Evolutionary conservation across 1,284 basidiomycete genomes (phyloP).

Genomic region (Chalciporus sp.): DNA sequence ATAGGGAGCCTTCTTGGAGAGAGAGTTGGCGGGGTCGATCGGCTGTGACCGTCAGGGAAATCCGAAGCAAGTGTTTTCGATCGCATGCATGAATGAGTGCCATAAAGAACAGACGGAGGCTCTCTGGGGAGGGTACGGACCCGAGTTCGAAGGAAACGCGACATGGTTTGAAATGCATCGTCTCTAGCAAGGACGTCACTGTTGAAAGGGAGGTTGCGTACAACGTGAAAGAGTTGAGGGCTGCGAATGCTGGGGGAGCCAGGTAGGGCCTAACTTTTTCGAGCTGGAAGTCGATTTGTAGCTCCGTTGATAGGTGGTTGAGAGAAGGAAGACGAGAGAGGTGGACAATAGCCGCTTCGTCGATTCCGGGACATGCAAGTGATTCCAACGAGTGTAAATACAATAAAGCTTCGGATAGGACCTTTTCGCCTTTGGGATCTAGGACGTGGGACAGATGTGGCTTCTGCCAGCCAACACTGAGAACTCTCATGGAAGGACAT

Average conservation of each 20-base stretch:
- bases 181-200: slow-evolving; percentile 25
- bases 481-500: slow-evolving; percentile 22
- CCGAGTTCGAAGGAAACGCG: slow-evolving; percentile 20
- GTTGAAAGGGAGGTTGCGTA: slow-evolving; percentile 8
- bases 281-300: slow-evolving; percentile 15
- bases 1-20: slow-evolving; percentile 11
- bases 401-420: slow-evolving; percentile 24
- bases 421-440: slow-evolving; percentile 14
- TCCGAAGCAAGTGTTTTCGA: slow-evolving; percentile 8
- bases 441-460: background rate
- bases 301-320: slow-evolving; percentile 16
- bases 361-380: slow-evolving; percentile 21
- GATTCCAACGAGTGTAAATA: slow-evolving; percentile 19
- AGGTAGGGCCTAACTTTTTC: slow-evolving; percentile 17
- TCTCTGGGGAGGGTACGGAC: slow-evolving; percentile 15
- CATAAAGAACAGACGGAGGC: slow-evolving; percentile 23
- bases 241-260: slow-evolving; percentile 17
- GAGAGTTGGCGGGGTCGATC: background rate
- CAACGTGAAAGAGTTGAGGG: slow-evolving; percentile 14
- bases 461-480: slow-evolving; percentile 11
- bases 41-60: slow-evolving; percentile 12
- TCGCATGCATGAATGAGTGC: slow-evolving; percentile 20
- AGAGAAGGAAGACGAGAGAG: slow-evolving; percentile 24
- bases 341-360: slow-evolving; percentile 27
- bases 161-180: slow-evolving; percentile 18